A percentile compares a stretch with the other conserved stretches of the same genome.
Conservation (phyloP, 1,284 basidiomycete species). For the Kwoniella shivajii region DNA sequence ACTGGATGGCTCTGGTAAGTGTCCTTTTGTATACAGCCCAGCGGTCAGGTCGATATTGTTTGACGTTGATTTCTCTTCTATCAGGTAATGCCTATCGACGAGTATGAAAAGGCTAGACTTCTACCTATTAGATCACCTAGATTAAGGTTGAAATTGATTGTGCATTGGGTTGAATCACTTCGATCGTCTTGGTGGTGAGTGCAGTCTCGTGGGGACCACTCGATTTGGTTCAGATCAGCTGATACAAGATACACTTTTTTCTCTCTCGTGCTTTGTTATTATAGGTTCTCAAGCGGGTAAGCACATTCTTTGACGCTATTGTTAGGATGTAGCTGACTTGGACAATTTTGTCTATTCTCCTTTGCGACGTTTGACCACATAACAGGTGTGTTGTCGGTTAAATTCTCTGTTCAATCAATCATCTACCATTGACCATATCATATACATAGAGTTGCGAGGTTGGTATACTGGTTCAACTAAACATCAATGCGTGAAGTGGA, state of each 20-base stretch:
- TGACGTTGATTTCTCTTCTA: no score
- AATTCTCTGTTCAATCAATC: background rate
- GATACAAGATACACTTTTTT: background rate
- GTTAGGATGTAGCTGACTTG: background rate
- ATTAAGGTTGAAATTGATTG: constrained; percentile 76
- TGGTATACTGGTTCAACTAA: constrained; percentile 4
- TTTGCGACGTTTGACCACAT: background rate
- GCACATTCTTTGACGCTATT: constrained; percentile 2
- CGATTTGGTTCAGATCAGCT: background rate
- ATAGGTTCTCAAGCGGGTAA: constrained; percentile 30
- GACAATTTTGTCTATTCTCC: background rate
- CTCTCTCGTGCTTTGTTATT: background rate
- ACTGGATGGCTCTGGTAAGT: constrained; percentile 80
- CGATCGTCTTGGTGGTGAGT: constrained; percentile 66
- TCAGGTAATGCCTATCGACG: constrained; percentile 87
- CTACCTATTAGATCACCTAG: constrained; percentile 82
- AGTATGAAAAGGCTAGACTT: constrained; percentile 89
- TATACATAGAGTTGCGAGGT: constrained; percentile 1
- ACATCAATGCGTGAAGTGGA: background rate
- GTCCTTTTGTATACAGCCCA: background rate
- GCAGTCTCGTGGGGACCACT: background rate
- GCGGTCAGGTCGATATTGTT: background rate
- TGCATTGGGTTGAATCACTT: constrained; percentile 88
- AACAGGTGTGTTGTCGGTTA: constrained; percentile 32
- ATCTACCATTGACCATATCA: background rate